Base-by-base conservation (phyloP, 169 alveolate genomes). In the Eimeria nieschulzi region DNA sequence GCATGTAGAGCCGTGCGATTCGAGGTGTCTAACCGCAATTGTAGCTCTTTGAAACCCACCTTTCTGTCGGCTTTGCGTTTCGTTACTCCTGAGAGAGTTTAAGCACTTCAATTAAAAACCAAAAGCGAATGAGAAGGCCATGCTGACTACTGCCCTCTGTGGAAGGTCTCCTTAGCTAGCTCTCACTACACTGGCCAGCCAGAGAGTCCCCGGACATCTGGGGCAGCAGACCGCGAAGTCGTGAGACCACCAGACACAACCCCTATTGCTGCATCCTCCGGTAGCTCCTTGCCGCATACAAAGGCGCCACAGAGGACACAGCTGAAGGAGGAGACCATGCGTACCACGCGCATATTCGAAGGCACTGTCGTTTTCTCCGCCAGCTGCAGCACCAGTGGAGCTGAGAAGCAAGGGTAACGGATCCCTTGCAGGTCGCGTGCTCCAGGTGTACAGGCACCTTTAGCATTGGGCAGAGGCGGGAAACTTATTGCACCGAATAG, bases 361-460 rank as follows among this genome's bases (percentile, higher is more conserved):
- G 13, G 33, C 46, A 9, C 15, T n/a, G 15, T 17, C 21, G 15
- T 17, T 33, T 33, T 33, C 3, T 8, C 5, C 75, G 13, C 39
- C 75, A 25, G 75, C 87, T 55, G 87, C 75, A 7, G 73, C n/a
- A 7, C 6, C 70, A 17, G 59, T 0, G 54, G 85, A 19, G 71
- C 55, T 23, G 9, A n/a, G 70, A 7, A 56, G 54, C 21, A 7
- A 21, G 46, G 87, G 87, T 33, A 79, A 63, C 39, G 87, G 87
- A 1, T 71, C 71, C 26, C 87, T 72, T 13, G 56, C 59, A 10
- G 59, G 17, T n/a, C 87, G 75, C 53, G 55, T 63, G 26, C 63
- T 59, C 26, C 68, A 71, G 56, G 87, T 79, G 87, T 56, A 79
- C 87, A 79, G 87, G 59, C 87, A 79, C 75, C 87, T 56, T 15